A percentile compares a stretch with the other conserved stretches of the same genome.
Evolutionary conservation across 495 filamentous ascomycete genomes (phyloP).

Genomic region (Aspergillus sclerotioniger): DNA sequence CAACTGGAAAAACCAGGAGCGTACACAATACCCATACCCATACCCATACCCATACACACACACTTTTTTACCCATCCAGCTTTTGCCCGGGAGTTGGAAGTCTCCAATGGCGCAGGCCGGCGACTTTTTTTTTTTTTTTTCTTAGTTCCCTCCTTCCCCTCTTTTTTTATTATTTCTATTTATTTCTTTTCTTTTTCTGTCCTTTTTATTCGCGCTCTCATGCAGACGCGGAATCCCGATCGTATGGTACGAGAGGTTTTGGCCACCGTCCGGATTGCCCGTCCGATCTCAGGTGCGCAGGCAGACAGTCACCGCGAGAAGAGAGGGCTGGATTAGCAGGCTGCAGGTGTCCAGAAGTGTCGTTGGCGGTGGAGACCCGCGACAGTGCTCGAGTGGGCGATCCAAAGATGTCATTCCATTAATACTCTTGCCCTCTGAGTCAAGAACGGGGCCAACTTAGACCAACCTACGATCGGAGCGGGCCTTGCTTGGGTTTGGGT

Average conservation of each 20-base stretch:
- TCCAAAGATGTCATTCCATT: background rate
- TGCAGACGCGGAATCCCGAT: conserved; percentile 24
- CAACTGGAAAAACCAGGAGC: background rate
- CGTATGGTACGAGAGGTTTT: conserved; percentile 24
- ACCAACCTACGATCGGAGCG: background rate
- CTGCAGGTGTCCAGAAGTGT: conserved; percentile 31
- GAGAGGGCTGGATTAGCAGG: conserved; percentile 8
- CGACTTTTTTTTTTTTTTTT: conserved; percentile 20
- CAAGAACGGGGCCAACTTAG: conserved; percentile 7
- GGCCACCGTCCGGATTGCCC: conserved; percentile 25
- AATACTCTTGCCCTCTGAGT: background rate
- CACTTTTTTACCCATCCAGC: background rate
- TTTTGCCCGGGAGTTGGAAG: background rate
- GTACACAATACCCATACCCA: background rate
- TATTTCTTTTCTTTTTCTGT: background rate
- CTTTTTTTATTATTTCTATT: background rate
- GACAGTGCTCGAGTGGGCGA: background rate
- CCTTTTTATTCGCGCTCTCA: conserved; percentile 10
- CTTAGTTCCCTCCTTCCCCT: background rate
- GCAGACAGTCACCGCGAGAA: background rate
- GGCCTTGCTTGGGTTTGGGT: too few species aligned
- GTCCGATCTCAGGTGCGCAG: conserved; percentile 27
- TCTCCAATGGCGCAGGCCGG: conserved; percentile 14
- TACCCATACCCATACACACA: background rate
- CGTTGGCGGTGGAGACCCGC: conserved; percentile 17